Conservation (phyloP, 371 early-diverging fungal species). For the Circinella minor region DNA sequence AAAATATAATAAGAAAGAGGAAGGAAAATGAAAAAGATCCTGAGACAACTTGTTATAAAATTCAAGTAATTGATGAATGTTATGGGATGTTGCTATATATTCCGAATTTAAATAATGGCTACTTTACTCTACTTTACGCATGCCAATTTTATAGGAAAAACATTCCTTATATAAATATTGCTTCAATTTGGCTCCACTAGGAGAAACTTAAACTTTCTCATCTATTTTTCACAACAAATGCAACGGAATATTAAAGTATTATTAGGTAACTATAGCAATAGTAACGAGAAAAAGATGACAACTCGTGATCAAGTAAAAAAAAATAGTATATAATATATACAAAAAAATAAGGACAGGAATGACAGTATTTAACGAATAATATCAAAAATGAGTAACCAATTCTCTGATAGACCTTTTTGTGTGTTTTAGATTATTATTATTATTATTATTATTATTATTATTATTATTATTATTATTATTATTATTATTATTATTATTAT, state of each 20-base stretch:
- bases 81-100: background rate
- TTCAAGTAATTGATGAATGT: background rate
- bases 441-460: too few species aligned
- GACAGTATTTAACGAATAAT: background rate
- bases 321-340: too few species aligned
- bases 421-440: background rate
- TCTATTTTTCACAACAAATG: too few species aligned
- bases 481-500: too few species aligned
- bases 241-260: too few species aligned
- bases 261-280: too few species aligned
- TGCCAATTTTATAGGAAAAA: background rate
- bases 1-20: background rate
- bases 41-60: background rate
- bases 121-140: background rate
- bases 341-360: conserved; percentile 3
- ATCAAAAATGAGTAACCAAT: background rate
- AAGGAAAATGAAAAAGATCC: background rate
- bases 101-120: conserved; percentile 12
- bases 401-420: background rate
- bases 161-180: background rate
- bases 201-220: too few species aligned
- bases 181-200: background rate
- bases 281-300: too few species aligned
- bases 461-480: too few species aligned
- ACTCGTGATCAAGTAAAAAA: too few species aligned